Evolutionary conservation across 2,329 filamentous ascomycete species (phyloP), one percentile per base, ranked within the genome.

Genomic region (Trichoderma guizhouense): DNA sequence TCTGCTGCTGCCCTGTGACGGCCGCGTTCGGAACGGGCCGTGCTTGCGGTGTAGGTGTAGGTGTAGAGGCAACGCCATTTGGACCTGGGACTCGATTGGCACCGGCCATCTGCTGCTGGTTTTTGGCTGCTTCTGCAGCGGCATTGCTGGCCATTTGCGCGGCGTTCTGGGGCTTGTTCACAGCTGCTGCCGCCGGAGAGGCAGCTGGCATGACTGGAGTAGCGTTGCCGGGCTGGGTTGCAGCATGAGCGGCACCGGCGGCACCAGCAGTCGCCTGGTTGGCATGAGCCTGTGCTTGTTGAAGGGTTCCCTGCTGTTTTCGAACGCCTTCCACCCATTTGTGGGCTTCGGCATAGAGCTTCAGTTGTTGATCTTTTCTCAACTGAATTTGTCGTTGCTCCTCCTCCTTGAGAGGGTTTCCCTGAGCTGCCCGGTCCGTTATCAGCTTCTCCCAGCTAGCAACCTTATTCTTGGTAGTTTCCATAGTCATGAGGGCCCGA

Each of bases 401-500:
- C 3, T 88, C 86, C 1, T 85, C 79, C 4, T 81, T 82, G 14
- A 87, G 77, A 0, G 83, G 79, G 24, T 82, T 83, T 3, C 84
- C 84, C 28, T 82, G 82, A 4, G 83, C 79, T 15, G 80, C 78
- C 26, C 85, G 80, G 21, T 85, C 83, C 63, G 83, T 83, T 24
- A 84, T 78, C 3, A 80, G 73, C 60, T 79, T 79, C 12, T 88
- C 86, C 67, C 87, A 78, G 64, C 78, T 78, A 3, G 78, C 78
- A 5, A 87, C 76, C 61, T 82, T 81, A n/a, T 74, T 76, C 12
- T 84, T 83, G 3, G 82, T 80, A 11, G 74, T 79, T 47, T 89
- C 87, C 82, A 89, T 88, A 2, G 83, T 81, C 74, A 84, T 79
- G 7, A 89, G 77, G 0, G 85, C 86, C 51, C 84, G 80, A 0